phyloP scores from a whole-genome alignment of 441 rosid species.

The Adansonia rubrostipa region DNA sequence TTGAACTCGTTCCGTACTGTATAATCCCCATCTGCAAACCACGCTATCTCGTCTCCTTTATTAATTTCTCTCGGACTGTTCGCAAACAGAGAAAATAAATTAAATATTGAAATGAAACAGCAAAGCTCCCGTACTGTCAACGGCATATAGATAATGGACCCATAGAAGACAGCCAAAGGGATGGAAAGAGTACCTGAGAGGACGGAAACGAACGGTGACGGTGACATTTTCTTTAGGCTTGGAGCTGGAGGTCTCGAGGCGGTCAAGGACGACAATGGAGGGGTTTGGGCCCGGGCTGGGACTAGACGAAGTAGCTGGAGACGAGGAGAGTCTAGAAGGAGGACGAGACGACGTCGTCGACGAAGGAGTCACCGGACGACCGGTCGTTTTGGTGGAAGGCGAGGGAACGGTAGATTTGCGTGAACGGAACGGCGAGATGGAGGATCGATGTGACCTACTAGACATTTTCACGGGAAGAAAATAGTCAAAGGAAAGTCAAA shows the following conservation, averaged over 20 bases:
- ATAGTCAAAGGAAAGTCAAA: conserved; percentile 12
- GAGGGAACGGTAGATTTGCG: conserved; percentile 62
- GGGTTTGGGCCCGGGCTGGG: conserved; percentile 41
- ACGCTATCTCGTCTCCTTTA: conserved; percentile 88
- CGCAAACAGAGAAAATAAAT: conserved; percentile 3
- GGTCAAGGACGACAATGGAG: conserved; percentile 41
- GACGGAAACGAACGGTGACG: conserved; percentile 90
- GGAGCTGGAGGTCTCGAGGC: conserved; percentile 46
- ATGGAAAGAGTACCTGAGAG: conserved; percentile 63
- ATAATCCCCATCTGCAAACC: conserved; percentile 90
- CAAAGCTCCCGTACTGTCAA: background rate
- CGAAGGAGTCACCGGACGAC: conserved; percentile 62
- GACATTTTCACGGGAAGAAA: conserved; percentile 41
- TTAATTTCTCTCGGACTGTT: conserved; percentile 76
- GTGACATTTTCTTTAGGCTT: conserved; percentile 81
- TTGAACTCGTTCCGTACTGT: conserved; percentile 81
- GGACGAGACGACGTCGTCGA: conserved; percentile 46
- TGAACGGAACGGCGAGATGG: conserved; percentile 82
- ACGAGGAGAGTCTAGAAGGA: conserved; percentile 50
- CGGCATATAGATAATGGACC: conserved; percentile 11
- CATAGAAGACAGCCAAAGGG: background rate
- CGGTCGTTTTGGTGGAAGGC: conserved; percentile 38
- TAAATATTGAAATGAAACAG: conserved; percentile 21
- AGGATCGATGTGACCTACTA: conserved; percentile 60
- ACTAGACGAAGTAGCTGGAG: conserved; percentile 46